These are phyloP conservation scores for Chaetothyriales sp. DNA, from an alignment of 2,329 filamentous ascomycete species.

Conservation along the genomic window DNA sequence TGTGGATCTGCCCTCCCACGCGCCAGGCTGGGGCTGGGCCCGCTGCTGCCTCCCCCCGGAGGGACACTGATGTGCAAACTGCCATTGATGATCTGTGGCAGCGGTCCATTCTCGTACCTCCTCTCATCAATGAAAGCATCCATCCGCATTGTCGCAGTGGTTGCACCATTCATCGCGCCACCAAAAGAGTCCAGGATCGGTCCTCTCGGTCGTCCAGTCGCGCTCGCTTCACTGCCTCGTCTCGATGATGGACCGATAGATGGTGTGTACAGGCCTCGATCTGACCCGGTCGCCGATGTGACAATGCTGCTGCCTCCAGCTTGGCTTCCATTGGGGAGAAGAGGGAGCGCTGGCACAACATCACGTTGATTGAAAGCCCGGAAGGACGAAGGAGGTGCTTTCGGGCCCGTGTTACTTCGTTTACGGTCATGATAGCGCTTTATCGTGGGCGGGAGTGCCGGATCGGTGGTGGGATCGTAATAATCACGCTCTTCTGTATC, in stretches of 20 bases:
- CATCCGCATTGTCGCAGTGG: conserved; percentile 63
- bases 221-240: conserved; percentile 39
- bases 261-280: conserved; percentile 15
- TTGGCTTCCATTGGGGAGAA: conserved; percentile 10
- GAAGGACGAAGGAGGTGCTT: conserved; percentile 56
- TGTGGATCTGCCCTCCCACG: conserved; percentile 4
- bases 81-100: conserved; percentile 19
- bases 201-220: conserved; percentile 29
- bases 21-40: conserved; percentile 20
- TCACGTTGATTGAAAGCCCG: conserved; percentile 56
- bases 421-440: conserved; percentile 61
- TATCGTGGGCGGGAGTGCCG: conserved; percentile 38
- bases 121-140: conserved; percentile 70
- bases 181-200: conserved; percentile 48
- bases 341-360: conserved; percentile 14
- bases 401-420: conserved; percentile 75
- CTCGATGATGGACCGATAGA: conserved; percentile 24
- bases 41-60: conserved; percentile 22
- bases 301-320: conserved; percentile 15
- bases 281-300: conserved; percentile 12
- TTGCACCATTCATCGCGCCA: conserved; percentile 43
- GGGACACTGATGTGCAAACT: conserved; percentile 8
- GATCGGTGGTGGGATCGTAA: conserved; percentile 26
- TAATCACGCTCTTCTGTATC: conserved; percentile 3
- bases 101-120: conserved; percentile 8